phyloP scores from a whole-genome alignment of 805 yeast species.

The Pichia rugopelliculosa region DNA sequence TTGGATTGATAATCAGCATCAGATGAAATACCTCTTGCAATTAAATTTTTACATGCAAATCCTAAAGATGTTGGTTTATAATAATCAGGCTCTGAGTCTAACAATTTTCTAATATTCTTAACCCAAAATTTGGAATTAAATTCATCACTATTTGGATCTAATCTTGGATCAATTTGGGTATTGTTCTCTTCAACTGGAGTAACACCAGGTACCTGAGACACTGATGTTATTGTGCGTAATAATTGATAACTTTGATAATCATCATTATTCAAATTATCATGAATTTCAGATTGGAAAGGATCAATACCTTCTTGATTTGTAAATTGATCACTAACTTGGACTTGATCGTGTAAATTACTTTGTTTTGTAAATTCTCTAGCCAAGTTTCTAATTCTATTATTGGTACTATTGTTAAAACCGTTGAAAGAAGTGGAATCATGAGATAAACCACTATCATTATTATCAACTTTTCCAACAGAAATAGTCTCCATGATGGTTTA shows the following conservation, averaged over 20 bases:
- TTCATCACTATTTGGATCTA: constrained; percentile 53
- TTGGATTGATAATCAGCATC: constrained; percentile 64
- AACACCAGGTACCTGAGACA: constrained; percentile 47
- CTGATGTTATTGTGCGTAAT: constrained; percentile 36
- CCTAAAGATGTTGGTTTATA: constrained; percentile 57
- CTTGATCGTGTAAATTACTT: constrained; percentile 3
- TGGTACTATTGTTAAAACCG: constrained; percentile 33
- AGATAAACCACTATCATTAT: constrained; percentile 5
- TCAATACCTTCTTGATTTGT: constrained; percentile 1
- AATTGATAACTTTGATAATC: constrained; percentile 12
- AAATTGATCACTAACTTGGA: background rate
- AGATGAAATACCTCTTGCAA: constrained; percentile 59
- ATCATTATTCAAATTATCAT: constrained; percentile 2
- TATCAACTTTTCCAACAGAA: constrained; percentile 20
- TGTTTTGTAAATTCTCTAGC: constrained; percentile 33
- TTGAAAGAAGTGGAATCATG: constrained; percentile 17
- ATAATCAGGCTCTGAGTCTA: constrained; percentile 50
- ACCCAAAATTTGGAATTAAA: constrained; percentile 63
- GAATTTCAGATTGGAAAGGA: background rate
- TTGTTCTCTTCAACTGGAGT: constrained; percentile 26
- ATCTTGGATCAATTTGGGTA: constrained; percentile 28
- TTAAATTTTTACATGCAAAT: constrained; percentile 47
- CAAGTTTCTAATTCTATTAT: constrained; percentile 31
- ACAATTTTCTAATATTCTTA: constrained; percentile 49
- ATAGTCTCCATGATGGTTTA: constrained; percentile 17